Percentiles rank a stretch among this genome's conserved stretches.
phyloP scores from a whole-genome alignment of 352 stramenopile species.

The Globisporangium apiculatum region DNA sequence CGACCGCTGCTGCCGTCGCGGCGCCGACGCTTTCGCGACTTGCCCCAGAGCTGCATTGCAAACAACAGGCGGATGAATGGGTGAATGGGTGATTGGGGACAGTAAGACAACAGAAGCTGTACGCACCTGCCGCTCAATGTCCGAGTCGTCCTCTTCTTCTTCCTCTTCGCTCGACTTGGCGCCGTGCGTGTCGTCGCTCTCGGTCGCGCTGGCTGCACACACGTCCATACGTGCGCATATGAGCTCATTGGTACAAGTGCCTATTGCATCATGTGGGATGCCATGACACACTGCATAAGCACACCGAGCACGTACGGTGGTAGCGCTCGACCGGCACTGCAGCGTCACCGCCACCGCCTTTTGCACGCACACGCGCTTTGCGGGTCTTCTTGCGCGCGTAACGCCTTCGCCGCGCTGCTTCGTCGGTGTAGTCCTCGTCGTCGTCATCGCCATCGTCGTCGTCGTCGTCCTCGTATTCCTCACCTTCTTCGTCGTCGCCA shows the following conservation, averaged over 20 bases:
- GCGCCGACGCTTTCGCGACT: conserved; percentile 49
- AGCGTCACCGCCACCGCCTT: neutral
- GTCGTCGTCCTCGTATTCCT: conserved; percentile 4
- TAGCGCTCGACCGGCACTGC: neutral
- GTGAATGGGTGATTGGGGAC: too few species aligned
- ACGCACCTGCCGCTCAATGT: conserved; percentile 64
- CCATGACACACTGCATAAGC: neutral
- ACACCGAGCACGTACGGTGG: neutral
- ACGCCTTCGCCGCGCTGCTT: neutral
- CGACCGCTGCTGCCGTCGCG: conserved; percentile 24
- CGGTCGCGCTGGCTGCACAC: conserved; percentile 17
- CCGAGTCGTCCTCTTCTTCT: conserved; percentile 73
- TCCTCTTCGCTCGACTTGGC: conserved; percentile 61
- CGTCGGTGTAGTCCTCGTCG: conserved; percentile 8
- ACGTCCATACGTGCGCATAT: too few species aligned
- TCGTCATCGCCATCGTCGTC: conserved; percentile 12
- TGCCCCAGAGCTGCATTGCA: conserved; percentile 50
- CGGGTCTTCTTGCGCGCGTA: neutral
- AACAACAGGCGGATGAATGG: too few species aligned
- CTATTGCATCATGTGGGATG: too few species aligned
- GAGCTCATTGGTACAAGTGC: too few species aligned
- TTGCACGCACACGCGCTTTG: neutral
- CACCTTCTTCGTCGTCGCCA: conserved; percentile 16
- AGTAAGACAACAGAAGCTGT: neutral
- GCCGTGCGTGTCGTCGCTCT: conserved; percentile 52